A percentile compares a stretch with the other conserved stretches of the same genome.
Conservation (phyloP, 495 filamentous ascomycete species). For the Hyaloscypha finlandica region DNA sequence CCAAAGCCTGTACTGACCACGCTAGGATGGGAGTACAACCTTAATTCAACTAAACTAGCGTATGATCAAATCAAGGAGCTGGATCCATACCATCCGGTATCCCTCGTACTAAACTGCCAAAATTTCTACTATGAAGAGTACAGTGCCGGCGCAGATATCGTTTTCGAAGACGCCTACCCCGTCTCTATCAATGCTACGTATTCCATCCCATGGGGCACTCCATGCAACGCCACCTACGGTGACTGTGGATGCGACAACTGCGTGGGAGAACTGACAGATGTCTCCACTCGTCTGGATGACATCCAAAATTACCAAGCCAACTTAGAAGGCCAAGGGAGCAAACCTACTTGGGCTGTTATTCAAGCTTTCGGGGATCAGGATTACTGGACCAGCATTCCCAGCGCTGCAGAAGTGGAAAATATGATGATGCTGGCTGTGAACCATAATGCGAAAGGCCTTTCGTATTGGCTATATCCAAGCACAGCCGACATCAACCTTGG, state of each 20-base stretch:
- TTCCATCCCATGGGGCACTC: slow-evolving; percentile 50
- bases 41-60: slow-evolving; percentile 43
- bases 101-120: slow-evolving; percentile 67
- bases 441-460: slow-evolving; percentile 56
- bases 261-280: slow-evolving; percentile 54
- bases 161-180: slow-evolving; percentile 69
- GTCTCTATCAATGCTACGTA: slow-evolving; percentile 57
- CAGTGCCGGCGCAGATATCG: slow-evolving; percentile 60
- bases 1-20: neutral
- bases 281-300: slow-evolving; percentile 53
- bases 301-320: slow-evolving; percentile 47
- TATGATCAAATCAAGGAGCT: slow-evolving; percentile 50
- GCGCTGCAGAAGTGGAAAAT: slow-evolving; percentile 52
- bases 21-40: slow-evolving; percentile 53
- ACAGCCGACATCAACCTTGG: slow-evolving; percentile 42
- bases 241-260: slow-evolving; percentile 77
- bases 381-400: slow-evolving; percentile 63
- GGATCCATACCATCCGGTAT: slow-evolving; percentile 72
- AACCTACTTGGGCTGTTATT: slow-evolving; percentile 60
- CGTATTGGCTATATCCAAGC: slow-evolving; percentile 55
- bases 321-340: slow-evolving; percentile 38
- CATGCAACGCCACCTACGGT: slow-evolving; percentile 66
- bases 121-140: slow-evolving; percentile 70
- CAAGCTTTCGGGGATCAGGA: slow-evolving; percentile 65
- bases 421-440: slow-evolving; percentile 66